phyloP scores from a whole-genome alignment of 1,284 basidiomycete species.

The Ceratobasidium sp. region DNA sequence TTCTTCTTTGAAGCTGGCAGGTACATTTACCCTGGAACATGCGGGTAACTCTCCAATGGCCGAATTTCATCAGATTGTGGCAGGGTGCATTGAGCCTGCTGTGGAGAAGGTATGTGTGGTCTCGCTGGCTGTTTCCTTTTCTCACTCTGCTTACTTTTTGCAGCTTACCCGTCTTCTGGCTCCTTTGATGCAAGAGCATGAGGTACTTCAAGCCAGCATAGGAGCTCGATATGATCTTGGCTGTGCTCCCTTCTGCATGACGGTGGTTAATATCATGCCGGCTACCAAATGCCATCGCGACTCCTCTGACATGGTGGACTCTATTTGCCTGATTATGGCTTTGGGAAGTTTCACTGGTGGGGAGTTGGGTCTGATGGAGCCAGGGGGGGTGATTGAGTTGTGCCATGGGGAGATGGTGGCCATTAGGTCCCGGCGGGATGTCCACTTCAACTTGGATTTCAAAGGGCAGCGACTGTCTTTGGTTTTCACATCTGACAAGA shows the following conservation, averaged over 20 bases:
- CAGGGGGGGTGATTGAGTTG: background rate
- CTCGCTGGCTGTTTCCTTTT: background rate
- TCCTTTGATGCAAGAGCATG: background rate
- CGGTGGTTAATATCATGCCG: background rate
- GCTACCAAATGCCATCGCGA: conserved; percentile 4
- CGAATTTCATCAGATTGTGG: background rate
- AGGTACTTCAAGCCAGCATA: background rate
- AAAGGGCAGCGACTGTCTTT: conserved; percentile 1
- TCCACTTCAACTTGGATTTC: conserved; percentile 19
- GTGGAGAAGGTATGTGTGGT: too few relatives aligned
- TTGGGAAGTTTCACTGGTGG: conserved; percentile 12
- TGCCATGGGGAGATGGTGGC: background rate
- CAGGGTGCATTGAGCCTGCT: background rate
- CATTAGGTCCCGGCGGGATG: background rate
- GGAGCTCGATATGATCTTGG: background rate
- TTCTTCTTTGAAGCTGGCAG: background rate
- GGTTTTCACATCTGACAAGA: conserved; percentile 5
- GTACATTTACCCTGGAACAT: background rate
- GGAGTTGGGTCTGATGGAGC: background rate
- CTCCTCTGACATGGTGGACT: background rate
- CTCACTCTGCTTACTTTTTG: background rate
- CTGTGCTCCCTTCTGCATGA: conserved; percentile 12
- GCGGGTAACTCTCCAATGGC: background rate
- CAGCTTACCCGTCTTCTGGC: background rate
- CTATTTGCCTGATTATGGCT: conserved; percentile 11